Base-by-base conservation (phyloP, 305 asterid genomes). In the Fraxinus paxiana region DNA sequence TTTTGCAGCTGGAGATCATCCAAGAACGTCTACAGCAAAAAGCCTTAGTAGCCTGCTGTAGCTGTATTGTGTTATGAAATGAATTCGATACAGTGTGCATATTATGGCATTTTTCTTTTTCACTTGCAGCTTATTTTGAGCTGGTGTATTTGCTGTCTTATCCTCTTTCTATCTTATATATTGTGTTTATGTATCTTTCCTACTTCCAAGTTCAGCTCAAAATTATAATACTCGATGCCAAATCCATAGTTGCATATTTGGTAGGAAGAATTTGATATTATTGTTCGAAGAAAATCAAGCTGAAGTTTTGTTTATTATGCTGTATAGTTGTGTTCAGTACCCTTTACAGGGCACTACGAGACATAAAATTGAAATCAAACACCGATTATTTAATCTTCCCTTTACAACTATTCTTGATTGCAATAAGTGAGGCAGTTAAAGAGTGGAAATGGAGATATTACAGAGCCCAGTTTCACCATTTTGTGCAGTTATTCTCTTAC, bases 1-100 rank as follows among this genome's bases (percentile, higher is more conserved):
- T 91, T 46, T 9, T 78, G 73, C 88, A 81, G 51, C 85, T 91
- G 37, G 93, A 91, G 88, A 67, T 10, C 38, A 91, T 89, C 75
- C 89, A 88, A 79, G 90, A 78, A 59, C 81, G 65, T 33, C 80
- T 87, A 84, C 74, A 77, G 28, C 79, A 79, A 67, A 84, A 79
- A 56, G 86, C 76, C 78, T 75, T 76, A 5, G 88, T 76, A 79
- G 51, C 78, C 70, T 88, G 89, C 80, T 83, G 88, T 70, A 56
- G 80, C 78, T 91, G 94, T 76, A 83, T 78, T 46, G 71, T 87
- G 73, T 83, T 82, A 79, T 89, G 82, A 88, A 80, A 77, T 30
- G 72, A 63, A 3, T 24, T 7, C 24, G 5, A n/a, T 7, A 26
- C 20, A 67, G 5, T 77, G 77, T 54, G 80, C 80, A 77, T 71